Percentiles rank a stretch among this genome's conserved stretches.
Conservation (phyloP, 139 green algal species). For the Picochlorum sp. region DNA sequence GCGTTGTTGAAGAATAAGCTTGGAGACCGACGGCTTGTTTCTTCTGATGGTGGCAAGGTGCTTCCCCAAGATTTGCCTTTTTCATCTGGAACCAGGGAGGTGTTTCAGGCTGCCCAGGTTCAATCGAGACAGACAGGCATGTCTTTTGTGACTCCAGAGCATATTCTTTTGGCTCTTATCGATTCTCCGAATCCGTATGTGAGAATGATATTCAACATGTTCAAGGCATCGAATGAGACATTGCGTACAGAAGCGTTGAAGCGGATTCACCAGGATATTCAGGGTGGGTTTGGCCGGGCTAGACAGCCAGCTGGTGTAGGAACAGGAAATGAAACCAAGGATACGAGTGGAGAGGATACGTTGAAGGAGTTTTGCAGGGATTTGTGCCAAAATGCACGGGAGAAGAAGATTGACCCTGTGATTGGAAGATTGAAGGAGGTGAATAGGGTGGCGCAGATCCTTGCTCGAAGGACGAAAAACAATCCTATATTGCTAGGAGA, state of each 20-base stretch:
- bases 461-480: slow-evolving; percentile 80
- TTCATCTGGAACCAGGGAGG: slow-evolving; percentile 54
- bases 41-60: not conserved
- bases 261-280: slow-evolving; percentile 49
- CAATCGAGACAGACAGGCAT: slow-evolving; percentile 66
- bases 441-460: slow-evolving; percentile 79
- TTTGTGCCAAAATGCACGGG: slow-evolving; percentile 61
- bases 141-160: slow-evolving; percentile 85
- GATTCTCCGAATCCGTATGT: not conserved
- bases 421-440: slow-evolving; percentile 87
- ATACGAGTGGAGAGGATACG: slow-evolving; percentile 27
- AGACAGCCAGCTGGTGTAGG: not conserved
- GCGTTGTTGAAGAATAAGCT: not conserved
- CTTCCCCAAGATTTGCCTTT: slow-evolving; percentile 62
- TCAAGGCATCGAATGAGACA: slow-evolving; percentile 37
- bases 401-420: slow-evolving; percentile 81
- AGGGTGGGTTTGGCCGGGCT: slow-evolving; percentile 22
- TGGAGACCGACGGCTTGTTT: not conserved
- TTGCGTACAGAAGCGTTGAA: slow-evolving; percentile 44
- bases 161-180: slow-evolving; percentile 76
- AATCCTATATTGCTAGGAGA: slow-evolving; percentile 97
- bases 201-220: slow-evolving; percentile 14
- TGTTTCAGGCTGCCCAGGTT: slow-evolving; percentile 74
- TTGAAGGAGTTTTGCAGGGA: slow-evolving; percentile 86
- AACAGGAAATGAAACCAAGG: not conserved